Evolutionary conservation across 2,329 filamentous ascomycete genomes (phyloP).

Genomic region (Epichloe gansuensis): DNA sequence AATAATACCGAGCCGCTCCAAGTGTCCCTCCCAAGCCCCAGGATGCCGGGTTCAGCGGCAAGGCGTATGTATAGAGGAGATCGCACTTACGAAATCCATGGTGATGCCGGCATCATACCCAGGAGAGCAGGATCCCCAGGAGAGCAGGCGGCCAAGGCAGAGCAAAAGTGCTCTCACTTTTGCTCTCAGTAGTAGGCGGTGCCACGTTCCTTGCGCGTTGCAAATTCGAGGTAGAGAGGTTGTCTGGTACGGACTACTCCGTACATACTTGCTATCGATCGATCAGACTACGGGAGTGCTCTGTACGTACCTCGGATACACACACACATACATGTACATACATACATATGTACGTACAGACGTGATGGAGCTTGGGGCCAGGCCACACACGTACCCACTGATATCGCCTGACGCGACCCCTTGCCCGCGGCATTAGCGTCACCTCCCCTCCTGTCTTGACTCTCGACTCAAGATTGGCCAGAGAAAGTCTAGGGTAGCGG

Average conservation of each 20-base stretch:
- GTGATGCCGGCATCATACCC: conserved; percentile 35
- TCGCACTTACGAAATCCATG: conserved; percentile 44
- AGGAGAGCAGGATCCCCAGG: conserved; percentile 20
- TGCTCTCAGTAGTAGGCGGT: neutral
- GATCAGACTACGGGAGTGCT: neutral
- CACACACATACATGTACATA: too few species aligned
- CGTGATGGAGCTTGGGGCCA: too few species aligned
- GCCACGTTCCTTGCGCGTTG: neutral
- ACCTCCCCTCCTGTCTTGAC: neutral
- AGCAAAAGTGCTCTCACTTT: neutral
- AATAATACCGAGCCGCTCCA: neutral
- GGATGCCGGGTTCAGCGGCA: neutral
- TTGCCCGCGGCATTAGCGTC: neutral
- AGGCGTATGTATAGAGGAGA: too few species aligned
- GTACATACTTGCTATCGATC: neutral
- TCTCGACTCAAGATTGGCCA: neutral
- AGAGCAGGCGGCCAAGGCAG: conserved; percentile 1
- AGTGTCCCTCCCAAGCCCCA: neutral
- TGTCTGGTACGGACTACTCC: neutral
- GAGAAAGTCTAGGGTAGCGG: neutral
- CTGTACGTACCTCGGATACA: neutral
- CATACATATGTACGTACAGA: too few species aligned
- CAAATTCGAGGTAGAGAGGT: neutral
- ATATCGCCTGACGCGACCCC: neutral
- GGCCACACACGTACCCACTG: neutral